These are phyloP conservation scores for Porpolomopsis calyptriformis DNA, from an alignment of 768 basidiomycete genomes.

Conservation along the genomic window DNA sequence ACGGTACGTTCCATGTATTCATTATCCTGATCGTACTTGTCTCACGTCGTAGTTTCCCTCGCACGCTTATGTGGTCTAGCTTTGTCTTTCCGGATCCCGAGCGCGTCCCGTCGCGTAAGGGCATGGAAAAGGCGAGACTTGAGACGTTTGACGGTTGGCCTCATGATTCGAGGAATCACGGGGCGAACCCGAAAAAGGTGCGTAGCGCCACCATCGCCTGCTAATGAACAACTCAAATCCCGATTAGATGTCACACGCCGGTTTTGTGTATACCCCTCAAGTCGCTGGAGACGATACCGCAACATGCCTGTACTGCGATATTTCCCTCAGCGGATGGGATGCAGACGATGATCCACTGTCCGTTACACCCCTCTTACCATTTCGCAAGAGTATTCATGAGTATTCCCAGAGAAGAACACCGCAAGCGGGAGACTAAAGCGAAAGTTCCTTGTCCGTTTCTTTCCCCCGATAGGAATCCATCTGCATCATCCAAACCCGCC, in stretches of 20 bases:
- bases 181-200: conserved; percentile 66
- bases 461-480: conserved; percentile 12
- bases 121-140: conserved; percentile 63
- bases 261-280: conserved; percentile 74
- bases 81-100: conserved; percentile 47
- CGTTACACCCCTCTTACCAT: conserved; percentile 19
- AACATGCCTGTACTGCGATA: conserved; percentile 76
- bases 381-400: not conserved
- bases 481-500: conserved; percentile 5
- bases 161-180: conserved; percentile 55
- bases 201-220: not conserved
- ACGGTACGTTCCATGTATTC: conserved; percentile 34
- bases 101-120: conserved; percentile 55
- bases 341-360: conserved; percentile 79
- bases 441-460: conserved; percentile 34
- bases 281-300: conserved; percentile 64
- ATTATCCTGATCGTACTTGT: not conserved
- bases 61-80: too few species aligned
- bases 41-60: conserved; percentile 7
- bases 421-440: conserved; percentile 31
- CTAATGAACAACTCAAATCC: too few species aligned
- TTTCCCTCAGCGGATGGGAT: conserved; percentile 80
- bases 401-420: not conserved
- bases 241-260: conserved; percentile 84
- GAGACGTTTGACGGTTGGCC: conserved; percentile 52